Evolutionary conservation across 176 grass and related monocot species (phyloP).

Genomic region (Aegilops tauschii): DNA sequence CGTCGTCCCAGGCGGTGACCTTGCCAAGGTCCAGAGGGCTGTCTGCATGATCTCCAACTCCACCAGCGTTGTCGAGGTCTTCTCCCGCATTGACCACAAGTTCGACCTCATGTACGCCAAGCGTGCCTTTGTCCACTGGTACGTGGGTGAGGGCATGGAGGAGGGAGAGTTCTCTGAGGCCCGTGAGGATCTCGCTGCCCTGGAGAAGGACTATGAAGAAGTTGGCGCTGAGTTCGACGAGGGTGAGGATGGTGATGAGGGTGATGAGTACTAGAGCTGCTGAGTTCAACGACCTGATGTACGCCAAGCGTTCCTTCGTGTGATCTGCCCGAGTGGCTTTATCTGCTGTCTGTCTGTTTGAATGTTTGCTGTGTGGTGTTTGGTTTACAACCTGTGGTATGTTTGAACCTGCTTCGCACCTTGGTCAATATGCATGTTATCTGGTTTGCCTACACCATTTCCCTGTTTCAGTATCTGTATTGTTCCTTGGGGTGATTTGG

Average conservation of each 20-base stretch:
- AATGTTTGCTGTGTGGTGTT: not conserved
- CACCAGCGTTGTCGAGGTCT: constrained; percentile 55
- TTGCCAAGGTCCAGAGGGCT: constrained; percentile 56
- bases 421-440: not conserved
- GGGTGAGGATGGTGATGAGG: constrained; percentile 37
- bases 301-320: too few relatives aligned
- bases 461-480: too few relatives aligned
- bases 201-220: constrained; percentile 61
- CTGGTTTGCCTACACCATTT: not conserved
- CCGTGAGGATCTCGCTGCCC: constrained; percentile 47
- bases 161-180: constrained; percentile 63
- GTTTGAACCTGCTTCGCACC: constrained; percentile 13
- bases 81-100: constrained; percentile 64
- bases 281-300: too few relatives aligned
- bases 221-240: constrained; percentile 53
- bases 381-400: constrained; percentile 33
- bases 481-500: too few relatives aligned
- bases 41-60: constrained; percentile 72
- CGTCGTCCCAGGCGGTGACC: constrained; percentile 39
- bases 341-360: not conserved
- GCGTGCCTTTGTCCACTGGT: constrained; percentile 61
- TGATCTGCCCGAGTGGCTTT: constrained; percentile 36
- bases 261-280: constrained; percentile 41
- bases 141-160: constrained; percentile 60
- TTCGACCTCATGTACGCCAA: constrained; percentile 63